Conservation (phyloP, 2,329 filamentous ascomycete species). For the Alternaria triticina region DNA sequence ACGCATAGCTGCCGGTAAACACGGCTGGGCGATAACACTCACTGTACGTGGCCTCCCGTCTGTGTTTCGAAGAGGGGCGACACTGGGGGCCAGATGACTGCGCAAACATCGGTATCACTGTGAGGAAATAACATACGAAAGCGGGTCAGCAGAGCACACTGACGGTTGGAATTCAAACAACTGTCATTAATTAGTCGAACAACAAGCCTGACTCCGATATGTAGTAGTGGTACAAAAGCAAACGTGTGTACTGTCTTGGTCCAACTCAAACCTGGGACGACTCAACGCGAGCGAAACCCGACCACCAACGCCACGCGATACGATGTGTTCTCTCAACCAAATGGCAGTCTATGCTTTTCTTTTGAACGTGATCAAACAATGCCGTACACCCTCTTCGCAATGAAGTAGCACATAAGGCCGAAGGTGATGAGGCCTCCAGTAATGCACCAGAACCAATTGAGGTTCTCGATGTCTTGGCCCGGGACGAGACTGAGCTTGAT, state of each 20-base stretch:
- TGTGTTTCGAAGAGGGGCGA: background rate
- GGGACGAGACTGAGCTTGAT: slow-evolving; percentile 70
- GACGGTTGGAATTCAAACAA: background rate
- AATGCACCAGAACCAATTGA: slow-evolving; percentile 60
- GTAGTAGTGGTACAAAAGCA: background rate
- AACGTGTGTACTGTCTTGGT: background rate
- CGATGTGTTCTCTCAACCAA: background rate
- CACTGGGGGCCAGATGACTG: background rate
- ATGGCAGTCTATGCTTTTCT: background rate
- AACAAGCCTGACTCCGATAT: background rate
- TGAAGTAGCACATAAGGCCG: slow-evolving; percentile 77
- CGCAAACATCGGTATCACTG: background rate
- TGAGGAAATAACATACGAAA: background rate
- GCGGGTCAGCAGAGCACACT: background rate
- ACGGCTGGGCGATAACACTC: background rate
- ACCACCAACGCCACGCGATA: slow-evolving; percentile 4
- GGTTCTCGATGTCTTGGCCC: slow-evolving; percentile 81
- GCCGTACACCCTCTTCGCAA: slow-evolving; percentile 72
- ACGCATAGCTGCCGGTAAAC: background rate
- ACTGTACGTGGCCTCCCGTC: slow-evolving; percentile 4
- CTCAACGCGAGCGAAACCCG: background rate
- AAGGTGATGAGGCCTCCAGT: slow-evolving; percentile 80
- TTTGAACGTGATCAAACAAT: slow-evolving; percentile 32
- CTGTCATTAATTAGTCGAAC: background rate
- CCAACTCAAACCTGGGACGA: background rate